Evolutionary conservation across 768 basidiomycete genomes (phyloP), one percentile per base, ranked within the genome.

Genomic region (Leucosporidium scottii): DNA sequence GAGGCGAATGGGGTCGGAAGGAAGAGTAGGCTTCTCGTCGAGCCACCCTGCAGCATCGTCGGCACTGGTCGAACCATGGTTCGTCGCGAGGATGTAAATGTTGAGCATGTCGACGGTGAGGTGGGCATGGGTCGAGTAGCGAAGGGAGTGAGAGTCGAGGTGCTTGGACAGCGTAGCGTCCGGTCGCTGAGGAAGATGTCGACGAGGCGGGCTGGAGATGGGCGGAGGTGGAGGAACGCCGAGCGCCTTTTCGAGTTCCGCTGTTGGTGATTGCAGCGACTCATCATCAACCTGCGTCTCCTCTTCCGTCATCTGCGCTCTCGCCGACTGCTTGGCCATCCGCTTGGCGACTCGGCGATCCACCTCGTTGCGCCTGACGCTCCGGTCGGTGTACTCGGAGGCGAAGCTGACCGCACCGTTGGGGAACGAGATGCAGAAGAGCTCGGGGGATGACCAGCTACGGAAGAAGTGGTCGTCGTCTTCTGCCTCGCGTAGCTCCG

Each of bases 1-100:
- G 65, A 72, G 65, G 1, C 67, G 65, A 21, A 69, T 59, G 1
- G 68, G 62, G 9, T 72, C 71, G 27, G 68, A 65, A 2, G 71
- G 68, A 5, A 64, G 62, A 1, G 51, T 39, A 0, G 59, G 62
- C n/a, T 23, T 39, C 31, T 56, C 31, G 56, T 61, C 27, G 34
- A 58, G 57, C 57, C 57, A 58, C 21, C 57, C n/a, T n/a, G 57
- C 39, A 20, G 31, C 57, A 28, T 58, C 57, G 34, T 30, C 36
- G 3, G 57, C 34, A 7, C 23, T 31, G 28, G 27, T 12, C 17
- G 60, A 30, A 3, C 39, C 53, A 48, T 49, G 36, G 25, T 67
- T 66, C 36, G 54, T 56, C 0, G 67, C 67, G 44, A 72, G 65
- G 49, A 72, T 67, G 59, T 58, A 68, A 30, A 69, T 61, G 49